A percentile compares a stretch with the other conserved stretches of the same genome.
phyloP scores from a whole-genome alignment of 306 rosid genomes.

The Vigna reflexopilosa region DNA sequence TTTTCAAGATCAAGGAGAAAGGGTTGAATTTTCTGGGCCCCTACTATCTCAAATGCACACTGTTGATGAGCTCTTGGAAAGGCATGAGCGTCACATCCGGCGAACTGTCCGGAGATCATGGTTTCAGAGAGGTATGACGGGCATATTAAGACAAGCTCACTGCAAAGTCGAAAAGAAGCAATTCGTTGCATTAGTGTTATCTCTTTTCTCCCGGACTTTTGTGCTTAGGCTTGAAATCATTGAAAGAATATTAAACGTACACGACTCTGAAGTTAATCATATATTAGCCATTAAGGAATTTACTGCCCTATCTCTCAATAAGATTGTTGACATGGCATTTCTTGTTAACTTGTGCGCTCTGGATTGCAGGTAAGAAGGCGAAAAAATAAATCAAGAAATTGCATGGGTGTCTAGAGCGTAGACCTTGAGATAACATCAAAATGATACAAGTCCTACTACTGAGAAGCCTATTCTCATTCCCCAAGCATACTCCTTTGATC shows the following conservation, averaged over 20 bases:
- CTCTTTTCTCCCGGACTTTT: background rate
- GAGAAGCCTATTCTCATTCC: slow-evolving; percentile 36
- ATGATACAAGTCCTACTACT: slow-evolving; percentile 21
- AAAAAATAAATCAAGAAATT: slow-evolving; percentile 46
- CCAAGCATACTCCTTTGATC: slow-evolving; percentile 34
- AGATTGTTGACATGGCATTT: slow-evolving; percentile 13
- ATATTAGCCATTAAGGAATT: background rate
- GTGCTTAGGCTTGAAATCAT: slow-evolving; percentile 7
- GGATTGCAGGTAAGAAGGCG: slow-evolving; percentile 61
- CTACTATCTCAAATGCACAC: slow-evolving; percentile 75
- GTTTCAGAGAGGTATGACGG: slow-evolving; percentile 79
- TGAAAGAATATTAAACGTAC: background rate
- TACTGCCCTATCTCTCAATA: background rate
- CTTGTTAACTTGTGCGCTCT: slow-evolving; percentile 41
- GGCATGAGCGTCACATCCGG: slow-evolving; percentile 87
- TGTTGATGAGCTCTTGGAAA: slow-evolving; percentile 85
- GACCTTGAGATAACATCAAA: slow-evolving; percentile 12
- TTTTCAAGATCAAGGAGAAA: slow-evolving; percentile 76
- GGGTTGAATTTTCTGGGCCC: slow-evolving; percentile 94
- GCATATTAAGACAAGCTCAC: background rate
- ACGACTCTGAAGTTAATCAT: slow-evolving; percentile 4
- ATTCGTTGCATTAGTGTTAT: background rate
- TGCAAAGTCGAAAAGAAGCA: background rate
- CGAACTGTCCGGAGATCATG: slow-evolving; percentile 79
- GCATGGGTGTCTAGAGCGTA: slow-evolving; percentile 27